phyloP scores from a whole-genome alignment of 139 green algal species.

The Coelastrella sp. region DNA sequence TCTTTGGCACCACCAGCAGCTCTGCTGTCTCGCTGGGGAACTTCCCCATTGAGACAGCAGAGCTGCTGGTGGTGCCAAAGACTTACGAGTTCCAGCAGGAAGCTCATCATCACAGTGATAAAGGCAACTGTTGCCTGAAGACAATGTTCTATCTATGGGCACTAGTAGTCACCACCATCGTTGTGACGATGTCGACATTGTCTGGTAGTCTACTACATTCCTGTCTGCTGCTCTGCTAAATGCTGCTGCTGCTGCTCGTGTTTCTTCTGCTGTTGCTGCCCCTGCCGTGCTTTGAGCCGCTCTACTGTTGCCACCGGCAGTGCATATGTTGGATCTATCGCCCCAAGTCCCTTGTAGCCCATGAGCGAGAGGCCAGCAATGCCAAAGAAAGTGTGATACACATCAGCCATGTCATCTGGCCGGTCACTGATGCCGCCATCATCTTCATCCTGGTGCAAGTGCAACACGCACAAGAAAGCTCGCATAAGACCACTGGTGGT shows the following conservation, averaged over 20 bases:
- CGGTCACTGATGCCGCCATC: slow-evolving; percentile 96
- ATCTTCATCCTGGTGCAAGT: slow-evolving; percentile 86
- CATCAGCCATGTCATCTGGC: slow-evolving; percentile 95
- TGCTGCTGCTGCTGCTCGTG: background rate
- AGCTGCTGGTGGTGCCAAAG: too few species aligned
- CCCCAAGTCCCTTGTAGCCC: slow-evolving; percentile 75
- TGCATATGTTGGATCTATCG: slow-evolving; percentile 91
- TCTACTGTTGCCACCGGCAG: slow-evolving; percentile 84
- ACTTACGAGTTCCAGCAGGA: too few species aligned
- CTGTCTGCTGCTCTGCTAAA: too few species aligned
- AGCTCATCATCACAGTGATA: too few species aligned
- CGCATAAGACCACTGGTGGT: background rate
- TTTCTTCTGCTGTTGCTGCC: background rate
- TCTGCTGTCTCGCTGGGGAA: too few species aligned
- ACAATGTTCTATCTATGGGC: too few species aligned
- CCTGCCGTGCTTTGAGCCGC: slow-evolving; percentile 49
- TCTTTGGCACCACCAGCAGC: too few species aligned
- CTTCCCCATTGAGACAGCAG: too few species aligned
- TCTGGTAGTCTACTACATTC: too few species aligned
- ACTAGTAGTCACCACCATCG: too few species aligned
- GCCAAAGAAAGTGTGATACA: slow-evolving; percentile 99
- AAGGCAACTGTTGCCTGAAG: too few species aligned
- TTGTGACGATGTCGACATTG: too few species aligned
- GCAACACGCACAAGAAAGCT: background rate
- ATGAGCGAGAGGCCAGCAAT: slow-evolving; percentile 93